Evolutionary conservation across 768 basidiomycete species (phyloP).

Genomic region (Lactarius indigo): DNA sequence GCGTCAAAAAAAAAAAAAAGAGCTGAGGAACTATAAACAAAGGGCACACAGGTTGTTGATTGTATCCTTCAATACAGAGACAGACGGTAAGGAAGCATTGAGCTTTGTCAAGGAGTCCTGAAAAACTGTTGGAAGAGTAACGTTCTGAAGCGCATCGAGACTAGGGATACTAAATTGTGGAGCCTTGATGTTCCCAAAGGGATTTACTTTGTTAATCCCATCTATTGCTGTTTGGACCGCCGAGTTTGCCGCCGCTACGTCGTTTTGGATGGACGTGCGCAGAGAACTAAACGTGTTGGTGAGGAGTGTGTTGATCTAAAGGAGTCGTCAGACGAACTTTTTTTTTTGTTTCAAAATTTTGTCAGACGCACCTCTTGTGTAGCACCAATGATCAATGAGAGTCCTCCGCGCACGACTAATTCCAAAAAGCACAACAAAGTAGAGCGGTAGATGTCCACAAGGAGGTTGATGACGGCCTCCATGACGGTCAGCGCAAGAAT

Average conservation of each 20-base stretch:
- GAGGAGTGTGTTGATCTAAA: constrained; percentile 70
- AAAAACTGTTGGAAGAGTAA: constrained; percentile 77
- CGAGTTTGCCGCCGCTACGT: constrained; percentile 64
- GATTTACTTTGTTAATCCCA: constrained; percentile 72
- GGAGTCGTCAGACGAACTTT: constrained; percentile 1
- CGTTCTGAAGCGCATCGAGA: constrained; percentile 67
- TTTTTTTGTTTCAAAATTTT: background rate
- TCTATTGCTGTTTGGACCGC: constrained; percentile 61
- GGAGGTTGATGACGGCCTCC: constrained; percentile 87
- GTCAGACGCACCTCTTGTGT: constrained; percentile 67
- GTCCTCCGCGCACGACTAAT: constrained; percentile 75
- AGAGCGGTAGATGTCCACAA: constrained; percentile 89
- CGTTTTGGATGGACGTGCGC: constrained; percentile 68
- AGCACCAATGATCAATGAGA: constrained; percentile 76
- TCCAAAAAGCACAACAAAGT: constrained; percentile 93
- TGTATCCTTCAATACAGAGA: constrained; percentile 67
- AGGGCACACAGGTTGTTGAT: constrained; percentile 62
- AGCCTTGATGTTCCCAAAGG: constrained; percentile 61
- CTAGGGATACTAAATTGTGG: constrained; percentile 76
- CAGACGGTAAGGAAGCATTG: constrained; percentile 76
- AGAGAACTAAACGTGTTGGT: constrained; percentile 54
- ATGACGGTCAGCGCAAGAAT: constrained; percentile 74
- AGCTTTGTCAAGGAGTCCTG: constrained; percentile 68
- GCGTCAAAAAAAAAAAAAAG: constrained; percentile 35
- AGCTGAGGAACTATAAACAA: background rate